Base-by-base conservation (phyloP, 495 filamentous ascomycete species). In the Daldinia loculata region DNA sequence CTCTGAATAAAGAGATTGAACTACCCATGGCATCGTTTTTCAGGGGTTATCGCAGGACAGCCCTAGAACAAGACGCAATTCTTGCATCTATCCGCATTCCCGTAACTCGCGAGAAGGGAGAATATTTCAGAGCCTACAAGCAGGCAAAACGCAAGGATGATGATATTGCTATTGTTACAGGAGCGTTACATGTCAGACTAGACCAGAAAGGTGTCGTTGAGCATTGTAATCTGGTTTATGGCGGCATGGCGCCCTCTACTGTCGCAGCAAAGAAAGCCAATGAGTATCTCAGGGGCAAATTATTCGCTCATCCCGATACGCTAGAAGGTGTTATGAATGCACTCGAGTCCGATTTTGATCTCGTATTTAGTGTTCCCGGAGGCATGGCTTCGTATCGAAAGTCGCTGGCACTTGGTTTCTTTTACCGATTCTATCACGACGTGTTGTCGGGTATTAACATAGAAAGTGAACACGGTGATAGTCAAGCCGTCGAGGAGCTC, bases 311-410 rank as follows among this genome's bases (percentile, higher is more conserved):
- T 67, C 89, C 90, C 6, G 84, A 88, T 41, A 96, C 93, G 0
- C 84, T 98, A 0, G 95, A 98, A 80, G 92, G 91, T 2, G 86
- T 89, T 8, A 97, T 98, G 92, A 90, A 87, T 72, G 90, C 93
- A 0, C 81, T 98, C 60, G 94, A 92, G 70, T 85, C 89, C 66
- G 95, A 98, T 70, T 98, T 98, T 73, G 85, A 94, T 74, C 81
- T 98, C 11, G 82, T 85, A 24, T 98, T 94, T 73, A 88, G 93
- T 24, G 94, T 97, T 1, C 93, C 93, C 0, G 95, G 95, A 66
- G 95, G 95, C 39, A 98, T 98, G 95, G 94, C 95, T 11, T 96
- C 92, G 2, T 98, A 97, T 79, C 84, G 95, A 24, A 97, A 95
- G 73, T 93, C 94, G 12, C 83, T 98, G 43, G 95, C 95, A 0